A percentile compares a stretch with the other conserved stretches of the same genome.
phyloP scores from a whole-genome alignment of 768 basidiomycete species.

The Mycena kentingensis region DNA sequence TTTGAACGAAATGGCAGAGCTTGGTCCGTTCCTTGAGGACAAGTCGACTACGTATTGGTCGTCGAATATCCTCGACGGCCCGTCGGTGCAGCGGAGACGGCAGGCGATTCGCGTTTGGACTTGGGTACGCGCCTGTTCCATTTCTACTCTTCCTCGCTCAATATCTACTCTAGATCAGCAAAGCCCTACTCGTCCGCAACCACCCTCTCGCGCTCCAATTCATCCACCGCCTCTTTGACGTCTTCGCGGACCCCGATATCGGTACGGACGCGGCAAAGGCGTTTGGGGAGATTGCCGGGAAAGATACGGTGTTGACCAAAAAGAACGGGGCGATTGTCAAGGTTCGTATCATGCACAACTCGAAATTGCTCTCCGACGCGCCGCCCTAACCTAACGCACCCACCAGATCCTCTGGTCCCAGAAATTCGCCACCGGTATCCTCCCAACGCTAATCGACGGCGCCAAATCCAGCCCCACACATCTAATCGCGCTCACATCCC shows the following conservation, averaged over 20 bases:
- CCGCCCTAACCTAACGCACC: background rate
- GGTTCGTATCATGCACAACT: too few relatives aligned
- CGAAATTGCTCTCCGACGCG: too few relatives aligned
- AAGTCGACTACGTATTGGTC: constrained; percentile 53
- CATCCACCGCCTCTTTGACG: constrained; percentile 64
- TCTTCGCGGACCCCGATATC: constrained; percentile 67
- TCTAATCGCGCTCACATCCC: constrained; percentile 77
- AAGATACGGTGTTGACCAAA: constrained; percentile 72
- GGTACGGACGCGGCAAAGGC: constrained; percentile 76
- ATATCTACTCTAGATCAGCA: constrained; percentile 57
- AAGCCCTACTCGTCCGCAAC: constrained; percentile 76
- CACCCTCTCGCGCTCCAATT: constrained; percentile 60
- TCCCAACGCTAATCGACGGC: constrained; percentile 75
- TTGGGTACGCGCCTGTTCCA: constrained; percentile 54
- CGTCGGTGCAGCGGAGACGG: constrained; percentile 43
- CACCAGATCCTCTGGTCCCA: constrained; percentile 73
- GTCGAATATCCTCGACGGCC: constrained; percentile 41
- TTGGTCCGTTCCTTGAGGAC: constrained; percentile 45
- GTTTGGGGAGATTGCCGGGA: constrained; percentile 64
- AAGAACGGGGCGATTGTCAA: constrained; percentile 75
- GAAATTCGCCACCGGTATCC: constrained; percentile 67
- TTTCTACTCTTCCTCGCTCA: background rate
- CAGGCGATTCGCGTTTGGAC: constrained; percentile 62
- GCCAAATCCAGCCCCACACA: constrained; percentile 54
- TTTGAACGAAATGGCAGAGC: constrained; percentile 36